Evolutionary conservation across 495 filamentous ascomycete genomes (phyloP).

Genomic region (Annulohypoxylon nitens): DNA sequence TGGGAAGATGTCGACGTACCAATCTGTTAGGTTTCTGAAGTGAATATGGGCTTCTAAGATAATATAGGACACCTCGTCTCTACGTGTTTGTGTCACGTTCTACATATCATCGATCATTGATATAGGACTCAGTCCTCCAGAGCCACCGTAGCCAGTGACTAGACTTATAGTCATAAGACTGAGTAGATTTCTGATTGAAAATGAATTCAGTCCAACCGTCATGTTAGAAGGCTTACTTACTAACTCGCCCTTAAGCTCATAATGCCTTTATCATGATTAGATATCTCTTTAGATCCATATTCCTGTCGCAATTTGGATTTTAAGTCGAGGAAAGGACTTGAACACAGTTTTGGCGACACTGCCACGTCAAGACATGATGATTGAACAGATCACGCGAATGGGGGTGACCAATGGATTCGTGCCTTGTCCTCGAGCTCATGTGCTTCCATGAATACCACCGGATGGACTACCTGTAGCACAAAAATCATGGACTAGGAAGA

Average conservation of each 20-base stretch:
- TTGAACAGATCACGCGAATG: neutral
- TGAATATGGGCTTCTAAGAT: too few relatives aligned
- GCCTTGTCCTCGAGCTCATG: neutral
- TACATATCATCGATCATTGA: neutral
- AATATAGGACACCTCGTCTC: neutral
- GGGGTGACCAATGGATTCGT: neutral
- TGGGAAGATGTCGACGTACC: neutral
- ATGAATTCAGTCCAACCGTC: neutral
- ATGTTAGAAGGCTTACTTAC: neutral
- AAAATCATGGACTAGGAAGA: neutral
- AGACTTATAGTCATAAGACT: neutral
- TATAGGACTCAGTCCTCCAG: neutral
- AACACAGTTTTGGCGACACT: neutral
- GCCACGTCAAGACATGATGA: constrained; percentile 1
- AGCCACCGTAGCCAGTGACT: neutral
- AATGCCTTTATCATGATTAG: neutral
- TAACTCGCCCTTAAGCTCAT: neutral
- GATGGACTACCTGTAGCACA: neutral
- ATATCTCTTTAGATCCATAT: neutral
- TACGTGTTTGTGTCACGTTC: neutral
- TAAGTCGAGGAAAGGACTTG: neutral
- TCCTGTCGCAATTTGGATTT: neutral
- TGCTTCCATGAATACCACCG: neutral
- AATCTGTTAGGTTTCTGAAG: too few relatives aligned
- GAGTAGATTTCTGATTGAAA: too few relatives aligned